Percentiles rank a stretch among this genome's conserved stretches.
Conservation (phyloP, 2,329 filamentous ascomycete genomes). For the Talaromyces sp. region DNA sequence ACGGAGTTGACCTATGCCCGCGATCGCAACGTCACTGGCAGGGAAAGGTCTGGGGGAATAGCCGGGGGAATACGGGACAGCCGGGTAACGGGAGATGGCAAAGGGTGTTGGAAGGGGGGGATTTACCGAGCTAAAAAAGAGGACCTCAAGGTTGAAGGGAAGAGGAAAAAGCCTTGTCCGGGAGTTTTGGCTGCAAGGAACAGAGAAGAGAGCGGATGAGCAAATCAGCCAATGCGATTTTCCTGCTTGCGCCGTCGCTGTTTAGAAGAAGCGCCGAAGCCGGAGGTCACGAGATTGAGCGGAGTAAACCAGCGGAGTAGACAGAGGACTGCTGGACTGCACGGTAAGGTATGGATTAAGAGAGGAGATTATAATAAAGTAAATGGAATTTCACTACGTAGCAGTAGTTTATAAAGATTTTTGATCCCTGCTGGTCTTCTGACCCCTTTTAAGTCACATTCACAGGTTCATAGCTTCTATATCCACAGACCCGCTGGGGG, state of each 20-base stretch:
- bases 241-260: conserved; percentile 2
- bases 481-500: conserved; percentile 20
- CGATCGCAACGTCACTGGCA: conserved; percentile 3
- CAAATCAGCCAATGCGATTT: not conserved
- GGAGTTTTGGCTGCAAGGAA: conserved; percentile 4
- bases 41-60: conserved; percentile 12
- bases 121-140: conserved; percentile 22
- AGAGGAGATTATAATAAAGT: not conserved
- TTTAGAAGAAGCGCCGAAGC: conserved; percentile 8
- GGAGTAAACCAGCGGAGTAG: no score
- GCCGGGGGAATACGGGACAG: conserved; percentile 23
- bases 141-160: conserved; percentile 8
- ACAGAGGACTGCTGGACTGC: no score
- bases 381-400: not conserved
- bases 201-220: conserved; percentile 24
- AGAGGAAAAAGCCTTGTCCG: conserved; percentile 32
- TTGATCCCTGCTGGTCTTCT: not conserved
- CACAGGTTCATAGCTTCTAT: conserved; percentile 9
- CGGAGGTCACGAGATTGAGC: conserved; percentile 1
- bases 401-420: not conserved
- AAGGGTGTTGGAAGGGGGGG: conserved; percentile 13
- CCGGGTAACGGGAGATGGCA: conserved; percentile 9
- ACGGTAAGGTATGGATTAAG: not conserved
- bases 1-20: conserved; percentile 11
- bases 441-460: conserved; percentile 4